Evolutionary conservation across 371 early-diverging fungal genomes (phyloP), one percentile per base, ranked within the genome.

Genomic region (Rhizopus delemar): DNA sequence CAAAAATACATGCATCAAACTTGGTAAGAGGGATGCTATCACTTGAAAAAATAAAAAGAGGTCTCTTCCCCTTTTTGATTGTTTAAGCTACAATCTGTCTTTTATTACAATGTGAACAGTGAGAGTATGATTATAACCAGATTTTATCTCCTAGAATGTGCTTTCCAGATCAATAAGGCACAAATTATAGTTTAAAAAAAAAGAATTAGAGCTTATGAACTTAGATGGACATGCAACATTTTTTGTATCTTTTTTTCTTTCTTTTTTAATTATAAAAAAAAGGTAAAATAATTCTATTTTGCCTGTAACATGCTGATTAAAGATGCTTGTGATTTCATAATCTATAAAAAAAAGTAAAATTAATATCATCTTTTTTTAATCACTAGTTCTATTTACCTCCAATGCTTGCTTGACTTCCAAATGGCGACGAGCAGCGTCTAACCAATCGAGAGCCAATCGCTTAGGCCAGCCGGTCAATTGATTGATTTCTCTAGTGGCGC

Each of bases 401-500:
- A 95, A 64, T n/a, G 95, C 94, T 77, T 97, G 97, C 70, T 92
- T 86, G 31, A 95, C 83, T 77, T 94, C 94, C 64, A 98, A 82
- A 71, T 92, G 88, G 63, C 81, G 74, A 53, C 95, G 85, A 5
- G 96, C 95, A 50, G 85, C 82, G 46, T 75, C 73, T 15, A 98
- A 74, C 98, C 98, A 98, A 74, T 94, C 98, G 67, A 78, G 65
- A 31, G 96, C 91, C 53, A 98, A 73, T 61, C 78, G 81, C 77
- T 91, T 92, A 7, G 94, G 88, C 98, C 98, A 98, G 8, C 98
- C 97, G 56, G 76, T 84, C 58, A 98, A 81, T 71, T 93, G 95
- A 72, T 97, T 97, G 60, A 96, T 61, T 71, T 98, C 97, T 57
- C 97, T 81, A 16, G 94, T 76, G n/a, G 96, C 96, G 49, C 77